Base-by-base conservation (phyloP, 2,329 filamentous ascomycete species). In the Onygenales sp. region DNA sequence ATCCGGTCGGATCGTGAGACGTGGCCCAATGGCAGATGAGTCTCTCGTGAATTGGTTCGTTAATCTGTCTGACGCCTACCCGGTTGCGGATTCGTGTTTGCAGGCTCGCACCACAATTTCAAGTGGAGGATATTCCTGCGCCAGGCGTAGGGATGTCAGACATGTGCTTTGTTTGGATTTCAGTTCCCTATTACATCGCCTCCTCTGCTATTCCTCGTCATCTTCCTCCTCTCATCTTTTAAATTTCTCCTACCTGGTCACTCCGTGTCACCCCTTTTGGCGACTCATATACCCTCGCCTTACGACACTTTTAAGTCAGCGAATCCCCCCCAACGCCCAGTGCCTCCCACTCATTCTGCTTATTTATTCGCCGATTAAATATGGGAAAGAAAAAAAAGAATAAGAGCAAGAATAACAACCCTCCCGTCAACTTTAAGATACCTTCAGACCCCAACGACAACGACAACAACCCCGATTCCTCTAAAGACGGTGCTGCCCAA, bases 21-120 rank as follows among this genome's bases (percentile, higher is more conserved):
- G 70, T 72, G 70, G 70, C 61, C 69, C 69, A 72, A 72, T 72
- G 58, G 65, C 54, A 64, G 54, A 36, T 36, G 49, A 54, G 61
- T 56, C 53, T 58, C 60, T 61, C 58, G 63, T 62, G 60, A 61
- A 63, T 66, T 69, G 65, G 59, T 62, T 55, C 51, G 64, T 65
- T 62, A 64, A 61, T 61, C 67, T 61, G 60, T 62, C 61, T 61
- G 57, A 59, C 61, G 59, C 63, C 65, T 58, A 58, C 59, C 59
- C 57, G 60, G 60, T 54, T 64, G 64, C 60, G 60, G 58, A 61
- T 59, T 57, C 58, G 60, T 58, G 59, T 57, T 59, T 21, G 13
- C 51, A 63, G 55, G 41, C 61, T 61, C 61, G 58, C 59, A 58
- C 61, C 63, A 62, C 60, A 60, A 56, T 61, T 52, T 13, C 55